Conservation (phyloP, 768 basidiomycete species). For the Phylloporus sp. region DNA sequence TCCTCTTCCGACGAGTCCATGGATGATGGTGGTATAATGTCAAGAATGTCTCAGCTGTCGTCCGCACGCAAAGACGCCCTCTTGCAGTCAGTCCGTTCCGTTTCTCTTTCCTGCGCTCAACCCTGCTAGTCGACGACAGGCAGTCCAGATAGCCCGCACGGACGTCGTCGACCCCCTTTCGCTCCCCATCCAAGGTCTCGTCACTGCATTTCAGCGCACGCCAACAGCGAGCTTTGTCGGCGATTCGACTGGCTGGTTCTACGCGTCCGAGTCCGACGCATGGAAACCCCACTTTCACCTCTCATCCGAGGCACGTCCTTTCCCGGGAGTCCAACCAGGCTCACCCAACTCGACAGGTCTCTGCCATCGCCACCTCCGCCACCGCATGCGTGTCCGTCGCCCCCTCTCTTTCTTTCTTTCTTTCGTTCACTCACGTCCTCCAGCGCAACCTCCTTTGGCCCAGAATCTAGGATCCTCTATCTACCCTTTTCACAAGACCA, state of each 20-base stretch:
- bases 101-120: too few relatives aligned
- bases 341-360: conserved; percentile 35
- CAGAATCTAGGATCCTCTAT: conserved; percentile 41
- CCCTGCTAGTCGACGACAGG: too few relatives aligned
- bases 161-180: too few relatives aligned
- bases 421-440: too few relatives aligned
- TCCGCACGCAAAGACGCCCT: conserved; percentile 21
- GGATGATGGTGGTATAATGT: too few relatives aligned
- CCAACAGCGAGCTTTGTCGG: conserved; percentile 49
- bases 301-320: conserved; percentile 18
- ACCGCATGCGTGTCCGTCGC: conserved; percentile 44
- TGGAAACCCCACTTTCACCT: conserved; percentile 45
- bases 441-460: conserved; percentile 56
- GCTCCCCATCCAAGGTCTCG: conserved; percentile 29
- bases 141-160: too few relatives aligned
- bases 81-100: conserved; percentile 29
- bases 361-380: conserved; percentile 47
- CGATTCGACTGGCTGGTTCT: conserved; percentile 51
- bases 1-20: too few relatives aligned
- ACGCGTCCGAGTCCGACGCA: conserved; percentile 24
- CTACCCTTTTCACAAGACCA: conserved; percentile 35
- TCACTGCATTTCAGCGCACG: conserved; percentile 47
- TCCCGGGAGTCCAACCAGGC: background rate
- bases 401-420: background rate
- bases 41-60: conserved; percentile 7